Conservation (phyloP, 176 grass and related monocot species). For the Aegilops sharonensis region DNA sequence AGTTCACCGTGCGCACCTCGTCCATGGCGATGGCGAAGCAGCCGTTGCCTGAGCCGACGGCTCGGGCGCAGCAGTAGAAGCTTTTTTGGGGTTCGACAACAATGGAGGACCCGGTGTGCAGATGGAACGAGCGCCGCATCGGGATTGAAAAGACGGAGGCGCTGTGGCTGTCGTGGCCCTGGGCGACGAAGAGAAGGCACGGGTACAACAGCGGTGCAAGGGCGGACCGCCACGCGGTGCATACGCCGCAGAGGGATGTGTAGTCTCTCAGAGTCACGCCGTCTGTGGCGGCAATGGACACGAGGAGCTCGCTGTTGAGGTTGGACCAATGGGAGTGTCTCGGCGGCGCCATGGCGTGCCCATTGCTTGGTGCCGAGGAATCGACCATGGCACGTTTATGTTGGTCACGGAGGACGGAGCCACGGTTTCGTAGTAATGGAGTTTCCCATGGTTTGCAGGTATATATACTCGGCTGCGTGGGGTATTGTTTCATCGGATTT, state of each 20-base stretch:
- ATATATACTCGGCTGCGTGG: too few relatives aligned
- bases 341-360: background rate
- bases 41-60: slow-evolving; percentile 8
- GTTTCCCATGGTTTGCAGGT: too few relatives aligned
- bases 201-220: background rate
- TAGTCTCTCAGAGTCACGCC: background rate
- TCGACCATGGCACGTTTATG: too few relatives aligned
- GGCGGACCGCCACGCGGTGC: background rate
- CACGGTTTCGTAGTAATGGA: too few relatives aligned
- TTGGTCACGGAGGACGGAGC: too few relatives aligned
- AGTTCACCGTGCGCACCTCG: too few relatives aligned
- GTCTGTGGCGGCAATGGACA: background rate
- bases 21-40: background rate
- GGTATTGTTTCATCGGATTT: too few relatives aligned
- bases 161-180: background rate
- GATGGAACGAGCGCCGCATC: background rate
- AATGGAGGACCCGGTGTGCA: background rate
- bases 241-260: background rate
- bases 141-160: background rate
- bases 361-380: too few relatives aligned
- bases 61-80: too few relatives aligned
- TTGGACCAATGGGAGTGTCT: background rate
- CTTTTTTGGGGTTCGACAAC: too few relatives aligned
- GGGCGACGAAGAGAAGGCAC: background rate
- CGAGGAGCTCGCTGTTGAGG: background rate